phyloP scores from a whole-genome alignment of 768 basidiomycete species.

The Tephrocybe sp. region DNA sequence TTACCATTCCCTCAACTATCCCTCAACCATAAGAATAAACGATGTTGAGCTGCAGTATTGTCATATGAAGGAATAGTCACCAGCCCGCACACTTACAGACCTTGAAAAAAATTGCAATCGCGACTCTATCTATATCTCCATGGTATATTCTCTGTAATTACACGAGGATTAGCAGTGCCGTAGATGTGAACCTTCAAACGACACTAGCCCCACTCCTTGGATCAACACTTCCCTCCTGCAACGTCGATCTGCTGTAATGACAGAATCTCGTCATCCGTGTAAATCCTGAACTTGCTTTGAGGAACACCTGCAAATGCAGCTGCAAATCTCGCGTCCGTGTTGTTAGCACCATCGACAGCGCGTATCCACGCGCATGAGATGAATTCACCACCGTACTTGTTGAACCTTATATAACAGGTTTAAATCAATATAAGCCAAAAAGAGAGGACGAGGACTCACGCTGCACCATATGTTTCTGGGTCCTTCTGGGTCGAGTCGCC shows the following conservation, averaged over 20 bases:
- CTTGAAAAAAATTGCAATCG: no score
- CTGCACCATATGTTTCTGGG: conserved; percentile 43
- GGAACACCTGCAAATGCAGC: conserved; percentile 28
- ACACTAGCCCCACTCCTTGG: no score
- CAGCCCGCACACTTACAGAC: no score
- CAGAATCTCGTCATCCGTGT: conserved; percentile 35
- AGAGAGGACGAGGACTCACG: conserved; percentile 26
- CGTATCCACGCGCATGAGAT: conserved; percentile 46
- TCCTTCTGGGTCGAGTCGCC: conserved; percentile 48
- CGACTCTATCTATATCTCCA: no score
- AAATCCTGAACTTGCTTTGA: conserved; percentile 30
- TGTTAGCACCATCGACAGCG: conserved; percentile 41
- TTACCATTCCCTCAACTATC: no score
- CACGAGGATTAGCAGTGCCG: no score
- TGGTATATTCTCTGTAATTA: no score
- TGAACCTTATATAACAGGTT: conserved; percentile 26
- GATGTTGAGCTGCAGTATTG: no score
- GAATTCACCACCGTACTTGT: conserved; percentile 32
- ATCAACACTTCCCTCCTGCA: conserved; percentile 34
- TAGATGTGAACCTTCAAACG: no score
- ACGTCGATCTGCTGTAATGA: conserved; percentile 34
- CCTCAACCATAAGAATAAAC: no score
- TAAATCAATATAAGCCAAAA: neutral
- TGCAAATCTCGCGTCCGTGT: conserved; percentile 36
- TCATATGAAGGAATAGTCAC: no score